Evolutionary conservation across 2,329 filamentous ascomycete species (phyloP), one percentile per base, ranked within the genome.

Genomic region (Daldinia sp.): DNA sequence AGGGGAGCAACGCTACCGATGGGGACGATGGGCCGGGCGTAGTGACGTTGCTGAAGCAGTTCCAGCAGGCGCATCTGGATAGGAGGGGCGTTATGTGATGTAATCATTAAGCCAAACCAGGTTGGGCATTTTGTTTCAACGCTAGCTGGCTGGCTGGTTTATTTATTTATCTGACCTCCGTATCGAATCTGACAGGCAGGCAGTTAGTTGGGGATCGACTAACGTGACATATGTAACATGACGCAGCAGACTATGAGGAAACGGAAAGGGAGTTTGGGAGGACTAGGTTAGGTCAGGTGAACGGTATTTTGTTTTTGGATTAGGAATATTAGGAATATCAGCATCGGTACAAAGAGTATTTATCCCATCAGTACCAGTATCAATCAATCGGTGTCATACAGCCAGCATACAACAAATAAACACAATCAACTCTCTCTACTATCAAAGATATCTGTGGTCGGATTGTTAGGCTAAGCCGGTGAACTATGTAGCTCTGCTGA

Each of bases 11-110:
- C 3, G 73, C 79, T 5, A 81, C 81, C 18, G 79, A 79, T 0
- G 82, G 82, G 10, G 84, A 85, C 44, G 79, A 82, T 2, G 86
- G 87, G 13, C 82, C 84, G 1, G 87, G 87, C 1, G 87, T 89
- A 1, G 79, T 89, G 50, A 85, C 85, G 4, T 81, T 89, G 73
- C 85, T 89, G 65, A 86, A 87, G 69, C 86, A 89, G 74, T 83
- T 89, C 65, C 86, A 87, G 72, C 85, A 88, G 76, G 84, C 85
- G 23, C 86, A 88, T 70, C 81, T 86, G 72, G 83, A 84, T 50
- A 82, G 85, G 39, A 79, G 84, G 61, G 80, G 82, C 28, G 78
- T 82, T 44, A 75, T 74, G 72, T 75, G 55, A 75, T 37, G n/a
- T 55, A 6, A 62, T 20, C 5, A 35, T 6, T 20, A 42, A 42